phyloP scores from a whole-genome alignment of 805 yeast genomes.

The Pichia exigua region DNA sequence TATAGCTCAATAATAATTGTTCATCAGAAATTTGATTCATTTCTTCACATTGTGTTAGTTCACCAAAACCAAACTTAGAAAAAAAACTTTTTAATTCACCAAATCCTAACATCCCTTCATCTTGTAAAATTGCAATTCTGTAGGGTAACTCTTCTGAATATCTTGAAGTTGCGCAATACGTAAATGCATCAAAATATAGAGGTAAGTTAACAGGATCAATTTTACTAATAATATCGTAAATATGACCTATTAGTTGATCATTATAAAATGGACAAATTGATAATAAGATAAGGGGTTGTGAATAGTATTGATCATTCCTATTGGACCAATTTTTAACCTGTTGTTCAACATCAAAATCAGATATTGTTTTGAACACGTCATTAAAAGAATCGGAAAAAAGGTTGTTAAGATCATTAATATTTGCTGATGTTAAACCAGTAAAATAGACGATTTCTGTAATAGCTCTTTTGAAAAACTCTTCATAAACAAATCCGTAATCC shows the following conservation, averaged over 20 bases:
- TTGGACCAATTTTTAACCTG: conserved; percentile 21
- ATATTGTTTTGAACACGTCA: conserved; percentile 17
- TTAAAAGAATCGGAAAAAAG: conserved; percentile 15
- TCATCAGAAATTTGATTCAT: conserved; percentile 19
- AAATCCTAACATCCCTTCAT: conserved; percentile 46
- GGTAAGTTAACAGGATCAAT: conserved; percentile 41
- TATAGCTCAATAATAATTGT: conserved; percentile 23
- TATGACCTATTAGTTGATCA: conserved; percentile 39
- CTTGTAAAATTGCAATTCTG: conserved; percentile 38
- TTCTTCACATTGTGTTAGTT: conserved; percentile 16
- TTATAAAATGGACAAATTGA: conserved; percentile 43
- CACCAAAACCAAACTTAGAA: conserved; percentile 22
- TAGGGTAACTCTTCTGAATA: conserved; percentile 32
- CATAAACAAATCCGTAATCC: conserved; percentile 15
- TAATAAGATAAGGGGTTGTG: conserved; percentile 31
- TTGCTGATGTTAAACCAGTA: conserved; percentile 25
- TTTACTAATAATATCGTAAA: conserved; percentile 35
- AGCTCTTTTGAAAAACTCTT: conserved; percentile 49
- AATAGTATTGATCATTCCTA: conserved; percentile 18
- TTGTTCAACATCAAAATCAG: conserved; percentile 18
- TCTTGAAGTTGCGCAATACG: conserved; percentile 40
- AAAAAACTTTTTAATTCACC: conserved; percentile 32
- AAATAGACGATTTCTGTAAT: conserved; percentile 44
- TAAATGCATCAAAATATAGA: conserved; percentile 51
- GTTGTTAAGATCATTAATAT: conserved; percentile 15